phyloP scores from a whole-genome alignment of 108 stramenopile species.

The Poteriospumella lacustris region DNA sequence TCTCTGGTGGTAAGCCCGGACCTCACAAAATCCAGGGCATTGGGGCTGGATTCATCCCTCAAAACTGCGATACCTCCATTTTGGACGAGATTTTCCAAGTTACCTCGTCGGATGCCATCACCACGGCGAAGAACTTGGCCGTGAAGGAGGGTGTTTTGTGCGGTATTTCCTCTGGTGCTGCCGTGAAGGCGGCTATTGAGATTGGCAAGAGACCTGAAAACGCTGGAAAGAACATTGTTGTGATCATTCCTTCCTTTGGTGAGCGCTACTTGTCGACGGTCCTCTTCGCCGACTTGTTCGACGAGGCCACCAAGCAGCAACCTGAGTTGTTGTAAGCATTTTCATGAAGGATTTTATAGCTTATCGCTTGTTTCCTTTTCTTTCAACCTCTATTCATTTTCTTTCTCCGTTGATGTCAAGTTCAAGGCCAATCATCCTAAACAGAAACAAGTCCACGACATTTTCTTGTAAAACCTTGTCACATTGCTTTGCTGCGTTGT shows the following conservation, averaged over 20 bases:
- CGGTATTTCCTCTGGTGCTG: slow-evolving; percentile 50
- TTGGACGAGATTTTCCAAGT: slow-evolving; percentile 31
- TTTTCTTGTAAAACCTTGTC: too few relatives aligned
- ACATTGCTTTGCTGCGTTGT: too few relatives aligned
- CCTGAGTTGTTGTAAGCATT: slow-evolving; percentile 4
- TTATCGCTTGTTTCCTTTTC: too few relatives aligned
- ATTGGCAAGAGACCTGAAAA: slow-evolving; percentile 57
- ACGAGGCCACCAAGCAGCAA: neutral
- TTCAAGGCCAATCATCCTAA: too few relatives aligned
- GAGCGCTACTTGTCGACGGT: slow-evolving; percentile 65
- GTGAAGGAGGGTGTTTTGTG: slow-evolving; percentile 51
- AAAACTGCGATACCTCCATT: slow-evolving; percentile 49
- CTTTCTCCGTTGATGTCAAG: too few relatives aligned
- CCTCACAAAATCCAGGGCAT: slow-evolving; percentile 72
- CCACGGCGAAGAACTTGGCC: slow-evolving; percentile 48
- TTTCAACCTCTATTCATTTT: too few relatives aligned
- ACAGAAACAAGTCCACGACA: too few relatives aligned
- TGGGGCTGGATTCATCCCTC: slow-evolving; percentile 59
- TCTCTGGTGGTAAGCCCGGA: slow-evolving; percentile 53
- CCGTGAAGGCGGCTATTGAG: slow-evolving; percentile 57
- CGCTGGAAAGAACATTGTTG: slow-evolving; percentile 57
- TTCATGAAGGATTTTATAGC: too few relatives aligned
- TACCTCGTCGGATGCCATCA: slow-evolving; percentile 59
- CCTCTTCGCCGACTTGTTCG: slow-evolving; percentile 41
- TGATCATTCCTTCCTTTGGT: slow-evolving; percentile 66